phyloP scores from a whole-genome alignment of 2,329 filamentous ascomycete genomes.

The Venturia effusa region DNA sequence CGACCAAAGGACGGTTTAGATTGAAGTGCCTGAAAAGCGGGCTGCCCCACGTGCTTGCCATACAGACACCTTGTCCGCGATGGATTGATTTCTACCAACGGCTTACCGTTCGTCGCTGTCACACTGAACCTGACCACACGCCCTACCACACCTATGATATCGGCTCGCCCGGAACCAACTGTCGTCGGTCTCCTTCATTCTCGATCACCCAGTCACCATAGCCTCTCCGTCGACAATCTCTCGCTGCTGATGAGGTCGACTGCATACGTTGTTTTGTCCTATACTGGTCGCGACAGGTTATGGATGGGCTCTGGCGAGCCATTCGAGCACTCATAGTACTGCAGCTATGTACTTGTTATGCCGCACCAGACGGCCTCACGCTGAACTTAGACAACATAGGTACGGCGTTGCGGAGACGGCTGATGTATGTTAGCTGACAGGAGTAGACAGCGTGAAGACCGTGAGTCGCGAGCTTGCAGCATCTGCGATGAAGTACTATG shows the following conservation, averaged over 20 bases:
- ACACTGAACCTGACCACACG: background rate
- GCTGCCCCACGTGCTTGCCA: background rate
- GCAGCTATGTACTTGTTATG: background rate
- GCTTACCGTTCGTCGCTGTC: background rate
- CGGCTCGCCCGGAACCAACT: background rate
- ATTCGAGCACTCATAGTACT: constrained; percentile 6
- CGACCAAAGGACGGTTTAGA: constrained; percentile 4
- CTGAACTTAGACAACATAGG: constrained; percentile 5
- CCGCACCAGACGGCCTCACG: background rate
- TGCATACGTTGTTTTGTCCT: background rate
- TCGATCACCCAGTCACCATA: background rate
- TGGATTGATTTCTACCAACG: background rate
- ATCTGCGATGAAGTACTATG: constrained; percentile 11
- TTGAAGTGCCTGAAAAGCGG: constrained; percentile 2
- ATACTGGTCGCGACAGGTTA: background rate
- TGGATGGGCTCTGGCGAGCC: constrained; percentile 6
- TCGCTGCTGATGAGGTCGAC: constrained; percentile 2
- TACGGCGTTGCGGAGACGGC: background rate
- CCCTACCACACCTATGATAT: background rate
- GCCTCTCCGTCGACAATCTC: background rate
- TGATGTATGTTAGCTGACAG: background rate
- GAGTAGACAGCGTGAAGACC: constrained; percentile 7
- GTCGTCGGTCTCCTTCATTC: background rate
- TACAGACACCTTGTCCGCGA: background rate
- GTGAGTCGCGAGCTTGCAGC: constrained; percentile 5